Base-by-base conservation (phyloP, 768 basidiomycete genomes). In the Tephrocybe sp. region DNA sequence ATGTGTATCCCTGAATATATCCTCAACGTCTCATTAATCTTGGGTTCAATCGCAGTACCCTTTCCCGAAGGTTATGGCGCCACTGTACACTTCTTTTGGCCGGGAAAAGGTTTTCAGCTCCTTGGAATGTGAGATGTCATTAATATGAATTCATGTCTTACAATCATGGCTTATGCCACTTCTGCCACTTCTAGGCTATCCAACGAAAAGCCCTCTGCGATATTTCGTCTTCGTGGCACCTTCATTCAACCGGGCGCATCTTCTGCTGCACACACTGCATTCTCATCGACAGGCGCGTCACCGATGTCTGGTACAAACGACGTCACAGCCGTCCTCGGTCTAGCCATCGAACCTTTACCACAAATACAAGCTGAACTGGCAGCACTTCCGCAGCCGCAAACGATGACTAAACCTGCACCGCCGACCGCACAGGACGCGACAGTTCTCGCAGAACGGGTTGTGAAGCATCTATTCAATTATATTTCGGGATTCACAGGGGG, bases 121-220 rank as follows among this genome's bases (percentile, higher is more conserved):
- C 71, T 95, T 8, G 92, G 92, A 62, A 88, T 89, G 92, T 89
- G 58, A 61, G 88, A 33, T 8, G 3, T 13, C 17, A 14, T 3
- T 34, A 31, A 23, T 22, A n/a, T 36, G n/a, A n/a, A 26, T 16
- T 50, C 16, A 36, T 34, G 40, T 0, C n/a, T 14, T 31, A 33
- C 2, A 17, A 23, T 14, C 30, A 13, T 43, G n/a, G 34, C 30
- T 12, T 45, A 22, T 40, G 22, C 26, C 42, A 4, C 47, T 36
- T 51, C 23, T 20, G 11, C 11, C 39, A n/a, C 12, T 5, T 31
- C 11, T 56, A 93, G 91, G 84, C 75, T 95, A 20, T 90, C 90
- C 12, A 92, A 92, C 62, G 89, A 92, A 30, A 92, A 92, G 63
- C 91, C 91, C 0, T 91, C 89, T 10, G 89, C 90, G 0, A 90